A percentile compares a stretch with the other conserved stretches of the same genome.
phyloP scores from a whole-genome alignment of 805 yeast species.

The Ogataea dorogensis region DNA sequence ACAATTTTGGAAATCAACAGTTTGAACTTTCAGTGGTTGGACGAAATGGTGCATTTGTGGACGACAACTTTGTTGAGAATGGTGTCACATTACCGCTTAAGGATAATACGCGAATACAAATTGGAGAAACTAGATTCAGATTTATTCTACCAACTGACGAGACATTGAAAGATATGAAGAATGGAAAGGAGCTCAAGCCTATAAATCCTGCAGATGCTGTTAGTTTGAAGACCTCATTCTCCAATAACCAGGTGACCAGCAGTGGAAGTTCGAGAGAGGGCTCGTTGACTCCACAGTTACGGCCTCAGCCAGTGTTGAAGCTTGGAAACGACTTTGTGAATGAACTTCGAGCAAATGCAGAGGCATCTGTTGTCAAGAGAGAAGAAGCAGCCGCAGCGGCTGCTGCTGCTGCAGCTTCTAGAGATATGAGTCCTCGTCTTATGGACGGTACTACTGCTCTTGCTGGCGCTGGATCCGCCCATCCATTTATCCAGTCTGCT shows the following conservation, averaged over 20 bases:
- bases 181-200: slow-evolving; percentile 23
- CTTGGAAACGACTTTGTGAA: slow-evolving; percentile 28
- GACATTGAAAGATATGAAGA: slow-evolving; percentile 23
- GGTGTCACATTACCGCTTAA: slow-evolving; percentile 87
- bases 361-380: slow-evolving; percentile 29
- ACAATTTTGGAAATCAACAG: slow-evolving; percentile 93
- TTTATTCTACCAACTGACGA: slow-evolving; percentile 80
- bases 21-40: slow-evolving; percentile 92
- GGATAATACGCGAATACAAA: slow-evolving; percentile 83
- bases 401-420: slow-evolving; percentile 22
- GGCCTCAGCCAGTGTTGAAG: slow-evolving; percentile 22
- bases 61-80: slow-evolving; percentile 82
- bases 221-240: slow-evolving; percentile 51
- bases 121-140: slow-evolving; percentile 86
- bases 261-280: slow-evolving; percentile 27
- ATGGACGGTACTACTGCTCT: slow-evolving; percentile 17
- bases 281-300: slow-evolving; percentile 18
- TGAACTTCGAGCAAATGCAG: slow-evolving; percentile 31
- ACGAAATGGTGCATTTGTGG: slow-evolving; percentile 95
- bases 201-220: slow-evolving; percentile 64
- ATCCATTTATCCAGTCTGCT: slow-evolving; percentile 11
- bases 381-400: slow-evolving; percentile 30
- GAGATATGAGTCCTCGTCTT: slow-evolving; percentile 9
- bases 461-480: slow-evolving; percentile 16
- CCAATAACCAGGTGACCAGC: slow-evolving; percentile 23